A percentile compares a stretch with the other conserved stretches of the same genome.
These are phyloP conservation scores for Eucalyptus brandiana DNA, from an alignment of 345 rosid species.

Conservation along the genomic window DNA sequence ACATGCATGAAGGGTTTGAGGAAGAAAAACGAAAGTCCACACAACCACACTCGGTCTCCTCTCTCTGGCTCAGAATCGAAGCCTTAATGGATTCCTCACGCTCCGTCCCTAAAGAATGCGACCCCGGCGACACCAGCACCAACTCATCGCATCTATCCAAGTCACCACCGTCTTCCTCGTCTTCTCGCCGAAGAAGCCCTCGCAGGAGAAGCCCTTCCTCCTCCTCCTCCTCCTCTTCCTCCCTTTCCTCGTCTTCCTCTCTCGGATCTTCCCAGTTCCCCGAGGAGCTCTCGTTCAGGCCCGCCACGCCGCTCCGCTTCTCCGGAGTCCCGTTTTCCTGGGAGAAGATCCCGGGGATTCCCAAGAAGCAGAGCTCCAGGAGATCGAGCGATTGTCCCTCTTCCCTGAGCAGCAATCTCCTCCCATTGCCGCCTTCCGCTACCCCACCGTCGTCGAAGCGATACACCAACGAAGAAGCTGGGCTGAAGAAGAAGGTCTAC, in stretches of 20 bases:
- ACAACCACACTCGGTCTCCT: not conserved
- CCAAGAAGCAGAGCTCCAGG: constrained; percentile 36
- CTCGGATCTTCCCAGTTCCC: constrained; percentile 1
- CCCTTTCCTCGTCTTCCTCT: constrained; percentile 22
- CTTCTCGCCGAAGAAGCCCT: not conserved
- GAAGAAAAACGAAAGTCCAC: not conserved
- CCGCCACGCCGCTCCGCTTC: constrained; percentile 42
- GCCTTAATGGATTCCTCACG: not conserved
- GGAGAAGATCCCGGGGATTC: constrained; percentile 85
- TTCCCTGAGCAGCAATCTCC: constrained; percentile 2
- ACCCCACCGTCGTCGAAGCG: constrained; percentile 12
- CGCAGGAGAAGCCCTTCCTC: constrained; percentile 6
- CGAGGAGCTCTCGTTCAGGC: constrained; percentile 28
- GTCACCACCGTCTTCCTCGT: not conserved
- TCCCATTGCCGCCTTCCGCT: constrained; percentile 60
- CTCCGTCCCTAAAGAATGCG: not conserved
- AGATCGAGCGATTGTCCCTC: not conserved
- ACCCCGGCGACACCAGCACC: not conserved
- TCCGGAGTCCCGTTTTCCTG: constrained; percentile 88
- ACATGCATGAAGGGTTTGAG: not conserved
- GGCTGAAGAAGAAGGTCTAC: constrained; percentile 6
- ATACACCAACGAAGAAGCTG: not conserved
- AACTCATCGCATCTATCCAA: not conserved
- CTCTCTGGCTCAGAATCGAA: not conserved
- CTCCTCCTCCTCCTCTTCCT: constrained; percentile 13